These are phyloP conservation scores for Paratinospora sagittata DNA, from an alignment of 164 flowering plant genomes.

Conservation along the genomic window DNA sequence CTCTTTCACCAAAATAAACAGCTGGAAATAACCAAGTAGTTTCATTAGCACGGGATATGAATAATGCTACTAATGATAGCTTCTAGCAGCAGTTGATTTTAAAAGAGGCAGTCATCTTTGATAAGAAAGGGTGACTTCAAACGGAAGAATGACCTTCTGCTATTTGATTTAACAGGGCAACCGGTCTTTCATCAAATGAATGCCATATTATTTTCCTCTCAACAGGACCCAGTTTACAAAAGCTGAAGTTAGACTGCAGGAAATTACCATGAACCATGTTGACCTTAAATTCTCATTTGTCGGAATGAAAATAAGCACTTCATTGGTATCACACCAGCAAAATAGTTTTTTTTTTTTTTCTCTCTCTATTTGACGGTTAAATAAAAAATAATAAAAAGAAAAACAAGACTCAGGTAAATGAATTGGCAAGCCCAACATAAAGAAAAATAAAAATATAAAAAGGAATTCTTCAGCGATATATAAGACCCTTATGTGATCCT, in stretches of 20 bases:
- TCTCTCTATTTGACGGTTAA: no score
- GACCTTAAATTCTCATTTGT: background rate
- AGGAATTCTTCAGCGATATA: background rate
- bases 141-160: background rate
- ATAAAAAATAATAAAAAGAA: no score
- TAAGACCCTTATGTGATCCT: background rate
- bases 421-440: no score
- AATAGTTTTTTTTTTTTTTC: no score
- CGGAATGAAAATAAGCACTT: no score
- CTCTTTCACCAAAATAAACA: background rate
- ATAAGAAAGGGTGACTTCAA: background rate
- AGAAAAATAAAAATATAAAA: background rate
- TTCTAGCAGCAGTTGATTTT: no score
- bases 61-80: no score
- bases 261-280: background rate
- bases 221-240: background rate
- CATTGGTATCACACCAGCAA: no score
- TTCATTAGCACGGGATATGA: background rate
- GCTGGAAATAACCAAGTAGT: background rate
- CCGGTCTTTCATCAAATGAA: background rate
- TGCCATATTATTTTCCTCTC: background rate
- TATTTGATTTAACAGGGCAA: background rate
- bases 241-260: background rate
- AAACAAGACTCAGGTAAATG: no score
- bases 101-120: no score